Percentiles rank a stretch among this genome's conserved stretches.
Evolutionary conservation across 1,139 yeast species (phyloP).

Genomic region (Lodderomyces margitis): DNA sequence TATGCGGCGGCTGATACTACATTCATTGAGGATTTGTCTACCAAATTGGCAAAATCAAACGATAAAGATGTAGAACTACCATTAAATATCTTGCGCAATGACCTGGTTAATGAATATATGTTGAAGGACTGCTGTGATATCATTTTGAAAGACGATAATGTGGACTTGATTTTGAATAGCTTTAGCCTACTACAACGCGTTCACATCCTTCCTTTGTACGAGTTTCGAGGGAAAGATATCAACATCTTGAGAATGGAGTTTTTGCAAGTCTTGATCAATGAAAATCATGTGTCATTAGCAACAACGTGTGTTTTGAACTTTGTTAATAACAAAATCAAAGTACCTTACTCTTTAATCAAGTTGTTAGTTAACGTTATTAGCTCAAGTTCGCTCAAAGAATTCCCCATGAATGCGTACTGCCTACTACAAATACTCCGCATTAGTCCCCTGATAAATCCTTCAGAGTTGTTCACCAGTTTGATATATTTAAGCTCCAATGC

Average conservation of each 20-base stretch:
- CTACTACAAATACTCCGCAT: constrained; percentile 9
- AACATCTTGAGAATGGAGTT: background rate
- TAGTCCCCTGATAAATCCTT: constrained; percentile 1
- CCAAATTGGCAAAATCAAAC: background rate
- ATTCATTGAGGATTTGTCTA: constrained; percentile 1
- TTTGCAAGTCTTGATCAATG: constrained; percentile 4
- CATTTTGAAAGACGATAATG: background rate
- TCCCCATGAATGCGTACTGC: constrained; percentile 9
- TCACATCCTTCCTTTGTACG: background rate
- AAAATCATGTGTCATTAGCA: constrained; percentile 6
- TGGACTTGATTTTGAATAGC: background rate
- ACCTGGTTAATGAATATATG: background rate
- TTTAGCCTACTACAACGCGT: background rate
- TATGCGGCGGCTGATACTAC: background rate
- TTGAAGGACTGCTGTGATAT: constrained; percentile 2
- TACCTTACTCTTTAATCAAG: background rate
- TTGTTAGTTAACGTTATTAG: constrained; percentile 1
- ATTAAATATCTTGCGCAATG: constrained; percentile 1
- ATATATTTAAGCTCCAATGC: constrained; percentile 7
- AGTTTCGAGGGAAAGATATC: background rate
- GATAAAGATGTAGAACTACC: background rate
- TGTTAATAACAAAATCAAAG: background rate
- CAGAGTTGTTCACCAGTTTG: constrained; percentile 6
- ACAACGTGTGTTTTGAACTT: constrained; percentile 5
- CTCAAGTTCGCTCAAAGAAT: background rate